These are phyloP conservation scores for Solanum lignicaule DNA, from an alignment of 257 asterid genomes.

Conservation along the genomic window DNA sequence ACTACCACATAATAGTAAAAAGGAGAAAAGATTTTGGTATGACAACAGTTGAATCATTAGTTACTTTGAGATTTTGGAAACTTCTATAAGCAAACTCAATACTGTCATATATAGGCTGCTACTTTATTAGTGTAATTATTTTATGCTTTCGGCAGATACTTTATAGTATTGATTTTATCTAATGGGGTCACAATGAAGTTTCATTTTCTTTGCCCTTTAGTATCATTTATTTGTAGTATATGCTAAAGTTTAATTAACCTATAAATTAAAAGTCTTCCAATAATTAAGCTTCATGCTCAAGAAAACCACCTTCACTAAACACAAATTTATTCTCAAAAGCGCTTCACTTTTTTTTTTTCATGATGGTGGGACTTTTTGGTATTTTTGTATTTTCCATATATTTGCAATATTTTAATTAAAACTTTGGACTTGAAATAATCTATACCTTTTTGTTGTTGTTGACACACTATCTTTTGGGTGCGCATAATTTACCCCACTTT, in stretches of 20 bases:
- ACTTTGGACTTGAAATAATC: background rate
- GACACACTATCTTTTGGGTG: background rate
- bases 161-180: background rate
- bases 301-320: background rate
- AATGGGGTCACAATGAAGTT: background rate
- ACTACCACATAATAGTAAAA: background rate
- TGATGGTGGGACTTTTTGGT: background rate
- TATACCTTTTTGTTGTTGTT: background rate
- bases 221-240: background rate
- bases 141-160: background rate
- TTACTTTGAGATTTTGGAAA: background rate
- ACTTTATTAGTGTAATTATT: background rate
- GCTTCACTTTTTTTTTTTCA: background rate
- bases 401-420: background rate
- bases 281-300: background rate
- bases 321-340: background rate
- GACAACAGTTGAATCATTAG: background rate
- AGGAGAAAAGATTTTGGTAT: background rate
- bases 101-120: background rate
- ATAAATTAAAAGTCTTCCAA: background rate
- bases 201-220: background rate
- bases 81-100: background rate
- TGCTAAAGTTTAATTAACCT: background rate
- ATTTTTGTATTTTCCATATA: background rate
- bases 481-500: fast-evolving